phyloP scores from a whole-genome alignment of 2,329 filamentous ascomycete species.

The Fusarium continuum region DNA sequence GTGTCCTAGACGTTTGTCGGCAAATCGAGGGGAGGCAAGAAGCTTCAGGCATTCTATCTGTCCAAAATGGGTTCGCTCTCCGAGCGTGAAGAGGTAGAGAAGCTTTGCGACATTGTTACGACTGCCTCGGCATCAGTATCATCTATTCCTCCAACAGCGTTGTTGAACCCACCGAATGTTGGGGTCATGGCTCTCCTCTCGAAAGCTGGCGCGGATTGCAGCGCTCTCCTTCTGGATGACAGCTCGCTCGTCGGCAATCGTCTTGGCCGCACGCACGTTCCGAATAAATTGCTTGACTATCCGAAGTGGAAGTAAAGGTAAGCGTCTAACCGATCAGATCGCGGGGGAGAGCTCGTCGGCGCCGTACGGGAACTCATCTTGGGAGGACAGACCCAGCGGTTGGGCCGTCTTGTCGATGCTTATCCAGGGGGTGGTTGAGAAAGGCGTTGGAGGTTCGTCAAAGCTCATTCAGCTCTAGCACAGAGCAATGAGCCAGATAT shows the following conservation, averaged over 20 bases:
- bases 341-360: slow-evolving; percentile 11
- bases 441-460: slow-evolving; percentile 15
- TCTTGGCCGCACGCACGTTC: slow-evolving; percentile 98
- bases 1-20: slow-evolving; percentile 96
- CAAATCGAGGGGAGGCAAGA: slow-evolving; percentile 94
- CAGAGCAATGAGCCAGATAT: slow-evolving; percentile 18
- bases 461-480: slow-evolving; percentile 39
- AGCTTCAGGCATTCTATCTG: slow-evolving; percentile 99
- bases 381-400: slow-evolving; percentile 45
- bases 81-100: slow-evolving; percentile 96
- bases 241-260: slow-evolving; percentile 96
- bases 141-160: background rate
- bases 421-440: slow-evolving; percentile 40
- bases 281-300: slow-evolving; percentile 99
- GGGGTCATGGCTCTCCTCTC: slow-evolving; percentile 94
- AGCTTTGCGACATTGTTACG: slow-evolving; percentile 99
- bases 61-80: slow-evolving; percentile 96
- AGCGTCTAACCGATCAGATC: slow-evolving; percentile 22
- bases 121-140: slow-evolving; percentile 58
- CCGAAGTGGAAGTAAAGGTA: slow-evolving; percentile 12
- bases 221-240: slow-evolving; percentile 99
- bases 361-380: slow-evolving; percentile 55
- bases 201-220: slow-evolving; percentile 94
- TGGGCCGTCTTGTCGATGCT: slow-evolving; percentile 45
- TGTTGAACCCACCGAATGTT: slow-evolving; percentile 76